Conservation (phyloP, 768 basidiomycete genomes). For the Scleroderma citrinum region DNA sequence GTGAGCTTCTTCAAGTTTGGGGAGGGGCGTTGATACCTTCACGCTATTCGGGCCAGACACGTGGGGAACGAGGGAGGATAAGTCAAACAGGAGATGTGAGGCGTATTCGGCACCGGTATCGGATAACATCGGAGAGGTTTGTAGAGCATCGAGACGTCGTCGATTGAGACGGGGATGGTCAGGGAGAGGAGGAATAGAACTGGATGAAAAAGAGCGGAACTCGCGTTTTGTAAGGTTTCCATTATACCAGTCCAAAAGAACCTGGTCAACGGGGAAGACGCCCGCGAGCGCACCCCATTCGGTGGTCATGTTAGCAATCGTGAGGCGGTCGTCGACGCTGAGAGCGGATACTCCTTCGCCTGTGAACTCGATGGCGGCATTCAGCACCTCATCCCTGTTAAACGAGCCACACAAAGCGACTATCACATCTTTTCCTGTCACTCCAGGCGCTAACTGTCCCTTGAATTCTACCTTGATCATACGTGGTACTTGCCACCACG, state of each 20-base stretch:
- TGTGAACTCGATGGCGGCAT: conserved; percentile 93
- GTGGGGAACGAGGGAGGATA: conserved; percentile 91
- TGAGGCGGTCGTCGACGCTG: conserved; percentile 85
- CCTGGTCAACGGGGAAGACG: conserved; percentile 88
- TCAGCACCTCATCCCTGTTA: conserved; percentile 94
- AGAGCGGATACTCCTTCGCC: conserved; percentile 80
- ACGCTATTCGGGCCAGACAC: conserved; percentile 98
- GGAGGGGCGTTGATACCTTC: conserved; percentile 91
- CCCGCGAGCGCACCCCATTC: conserved; percentile 99
- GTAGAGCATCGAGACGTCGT: conserved; percentile 60
- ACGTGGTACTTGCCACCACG: conserved; percentile 99
- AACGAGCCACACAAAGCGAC: conserved; percentile 94
- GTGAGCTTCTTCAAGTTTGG: conserved; percentile 63
- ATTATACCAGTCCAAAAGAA: conserved; percentile 84
- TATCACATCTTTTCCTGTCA: conserved; percentile 97
- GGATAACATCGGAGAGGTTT: conserved; percentile 48
- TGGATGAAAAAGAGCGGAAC: conserved; percentile 62
- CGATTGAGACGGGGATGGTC: conserved; percentile 85
- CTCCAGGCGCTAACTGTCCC: conserved; percentile 78
- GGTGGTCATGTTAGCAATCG: conserved; percentile 99
- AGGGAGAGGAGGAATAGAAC: conserved; percentile 61
- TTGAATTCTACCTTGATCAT: conserved; percentile 92
- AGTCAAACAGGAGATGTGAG: conserved; percentile 84
- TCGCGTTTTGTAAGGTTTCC: conserved; percentile 65
- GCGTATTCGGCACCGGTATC: conserved; percentile 79